Evolutionary conservation across 495 filamentous ascomycete genomes (phyloP).

Genomic region (Podospora tetraspora): DNA sequence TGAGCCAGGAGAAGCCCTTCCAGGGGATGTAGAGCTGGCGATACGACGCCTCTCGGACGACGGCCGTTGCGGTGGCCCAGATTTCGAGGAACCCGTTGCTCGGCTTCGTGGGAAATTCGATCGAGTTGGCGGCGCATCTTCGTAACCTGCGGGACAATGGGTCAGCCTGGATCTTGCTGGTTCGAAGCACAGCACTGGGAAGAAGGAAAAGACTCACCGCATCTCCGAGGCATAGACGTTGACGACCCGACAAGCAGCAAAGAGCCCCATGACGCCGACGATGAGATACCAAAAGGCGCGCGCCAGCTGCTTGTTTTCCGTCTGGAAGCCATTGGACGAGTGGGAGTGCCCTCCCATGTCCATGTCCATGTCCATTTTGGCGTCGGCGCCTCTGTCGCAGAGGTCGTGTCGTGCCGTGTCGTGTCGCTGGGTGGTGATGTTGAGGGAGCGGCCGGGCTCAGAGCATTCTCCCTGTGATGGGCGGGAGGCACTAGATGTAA

Average conservation of each 20-base stretch:
- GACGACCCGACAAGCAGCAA: constrained; percentile 34
- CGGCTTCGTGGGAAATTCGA: constrained; percentile 58
- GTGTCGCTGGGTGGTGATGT: neutral
- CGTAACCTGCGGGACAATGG: constrained; percentile 30
- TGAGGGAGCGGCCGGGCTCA: neutral
- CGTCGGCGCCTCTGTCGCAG: neutral
- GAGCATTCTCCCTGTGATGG: neutral
- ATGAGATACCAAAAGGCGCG: constrained; percentile 49
- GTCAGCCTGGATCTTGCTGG: neutral
- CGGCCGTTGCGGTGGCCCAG: constrained; percentile 65
- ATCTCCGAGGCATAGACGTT: constrained; percentile 32
- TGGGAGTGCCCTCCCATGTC: constrained; percentile 30
- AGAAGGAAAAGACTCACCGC: constrained; percentile 25
- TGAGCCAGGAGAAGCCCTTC: constrained; percentile 42
- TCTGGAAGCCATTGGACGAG: constrained; percentile 31
- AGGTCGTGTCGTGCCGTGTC: neutral
- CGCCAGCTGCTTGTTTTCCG: constrained; percentile 39
- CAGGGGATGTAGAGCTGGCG: constrained; percentile 54
- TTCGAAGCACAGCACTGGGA: neutral
- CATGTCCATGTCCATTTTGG: constrained; percentile 32
- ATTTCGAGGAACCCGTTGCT: constrained; percentile 47
- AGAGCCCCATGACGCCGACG: constrained; percentile 34
- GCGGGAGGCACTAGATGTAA: neutral
- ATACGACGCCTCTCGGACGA: constrained; percentile 61
- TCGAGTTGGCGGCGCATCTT: constrained; percentile 31